A percentile compares a stretch with the other conserved stretches of the same genome.
phyloP scores from a whole-genome alignment of 768 basidiomycete genomes.

The Suillus luteus region DNA sequence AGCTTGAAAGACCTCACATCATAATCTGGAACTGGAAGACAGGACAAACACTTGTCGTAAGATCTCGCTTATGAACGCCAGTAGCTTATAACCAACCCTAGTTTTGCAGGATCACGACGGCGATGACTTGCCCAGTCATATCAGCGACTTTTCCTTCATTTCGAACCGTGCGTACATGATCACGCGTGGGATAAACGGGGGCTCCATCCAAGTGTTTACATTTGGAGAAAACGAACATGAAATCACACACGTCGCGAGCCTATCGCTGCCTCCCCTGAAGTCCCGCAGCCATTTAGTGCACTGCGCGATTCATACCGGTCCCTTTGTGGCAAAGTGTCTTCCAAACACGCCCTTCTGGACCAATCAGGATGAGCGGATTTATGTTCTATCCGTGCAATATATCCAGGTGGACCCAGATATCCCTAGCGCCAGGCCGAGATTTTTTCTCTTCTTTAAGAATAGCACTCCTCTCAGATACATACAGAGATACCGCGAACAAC shows the following conservation, averaged over 20 bases:
- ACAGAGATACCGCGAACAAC: conserved; percentile 1
- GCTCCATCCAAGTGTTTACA: conserved; percentile 46
- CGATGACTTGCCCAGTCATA: conserved; percentile 25
- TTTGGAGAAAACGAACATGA: conserved; percentile 27
- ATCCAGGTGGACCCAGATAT: conserved; percentile 5
- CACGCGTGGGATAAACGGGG: conserved; percentile 35
- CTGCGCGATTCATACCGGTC: conserved; percentile 36
- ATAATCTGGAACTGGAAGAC: conserved; percentile 55
- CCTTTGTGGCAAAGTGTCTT: conserved; percentile 31
- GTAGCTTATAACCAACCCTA: neutral
- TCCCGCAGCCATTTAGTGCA: conserved; percentile 18
- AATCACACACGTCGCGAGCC: conserved; percentile 23
- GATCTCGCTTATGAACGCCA: conserved; percentile 19
- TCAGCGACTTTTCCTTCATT: conserved; percentile 51
- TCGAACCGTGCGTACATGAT: conserved; percentile 45
- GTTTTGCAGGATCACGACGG: conserved; percentile 32
- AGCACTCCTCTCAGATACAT: conserved; percentile 27
- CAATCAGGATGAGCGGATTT: conserved; percentile 25
- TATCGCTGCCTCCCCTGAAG: conserved; percentile 18
- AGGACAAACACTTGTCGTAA: conserved; percentile 43
- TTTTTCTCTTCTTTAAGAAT: conserved; percentile 38
- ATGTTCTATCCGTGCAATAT: conserved; percentile 30
- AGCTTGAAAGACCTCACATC: conserved; percentile 27
- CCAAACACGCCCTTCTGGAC: conserved; percentile 29
- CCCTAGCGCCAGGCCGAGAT: conserved; percentile 15